Base-by-base conservation (phyloP, 2,329 filamentous ascomycete species). In the Penicillium corylophilum region DNA sequence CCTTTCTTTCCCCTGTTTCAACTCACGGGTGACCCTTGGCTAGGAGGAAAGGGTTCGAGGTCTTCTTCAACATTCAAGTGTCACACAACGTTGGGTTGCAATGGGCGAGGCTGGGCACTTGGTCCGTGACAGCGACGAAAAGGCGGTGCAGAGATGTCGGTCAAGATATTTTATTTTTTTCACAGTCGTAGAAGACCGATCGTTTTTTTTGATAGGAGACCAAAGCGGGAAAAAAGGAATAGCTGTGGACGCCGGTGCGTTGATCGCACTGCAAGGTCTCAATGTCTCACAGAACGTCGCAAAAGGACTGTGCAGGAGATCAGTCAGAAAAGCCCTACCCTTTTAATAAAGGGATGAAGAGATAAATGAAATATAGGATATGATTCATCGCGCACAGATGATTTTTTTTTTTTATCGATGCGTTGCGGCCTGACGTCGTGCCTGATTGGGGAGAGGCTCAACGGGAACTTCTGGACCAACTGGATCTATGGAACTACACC, bases 361-460 rank as follows among this genome's bases (percentile, higher is more conserved):
- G 50, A 48, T 47, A 53, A 54, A 35, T 22, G 5, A 35, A 13
- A 31, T 33, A 40, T 13, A 26, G 35, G 23, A 53, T 56, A 49
- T 55, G 49, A 55, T 57, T 54, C 51, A 56, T 54, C 54, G 53
- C 59, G 59, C 57, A 61, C 57, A 61, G 57, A 60, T 61, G 51
- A 52, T 51, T 57, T 43, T 46, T 40, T 24, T 24, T 26, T 23
- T 41, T 40, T 40, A 31, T 57, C 44, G 50, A 51, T 61, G 61
- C 56, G 58, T 62, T 62, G 57, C 61, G 60, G 61, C 59, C 61
- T 62, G 61, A 63, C 56, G 47, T 55, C 48, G 55, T 63, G 60
- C 60, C 59, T 63, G 59, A 63, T 62, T 57, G 54, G 56, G 50
- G n/a, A 38, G 35, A 56, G 44, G 28, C 47, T 46, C 47, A 36